These are phyloP conservation scores for Trichocladium uniseriatum DNA, from an alignment of 495 filamentous ascomycete species.

Conservation along the genomic window DNA sequence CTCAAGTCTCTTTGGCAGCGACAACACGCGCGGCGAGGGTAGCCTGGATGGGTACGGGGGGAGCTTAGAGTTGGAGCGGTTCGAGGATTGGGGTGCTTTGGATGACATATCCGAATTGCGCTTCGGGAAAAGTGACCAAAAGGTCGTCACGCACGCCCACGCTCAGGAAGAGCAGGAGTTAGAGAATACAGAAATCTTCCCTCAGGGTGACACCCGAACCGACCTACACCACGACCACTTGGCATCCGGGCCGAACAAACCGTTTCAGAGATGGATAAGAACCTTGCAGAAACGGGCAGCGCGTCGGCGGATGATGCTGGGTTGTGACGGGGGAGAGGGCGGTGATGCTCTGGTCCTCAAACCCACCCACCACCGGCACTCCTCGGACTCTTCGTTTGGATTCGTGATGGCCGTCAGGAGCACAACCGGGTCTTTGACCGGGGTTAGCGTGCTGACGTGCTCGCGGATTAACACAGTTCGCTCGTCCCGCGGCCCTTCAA, in stretches of 20 bases:
- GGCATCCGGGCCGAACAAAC: conserved; percentile 20
- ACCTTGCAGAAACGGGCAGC: conserved; percentile 42
- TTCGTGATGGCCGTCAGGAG: conserved; percentile 71
- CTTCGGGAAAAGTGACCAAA: conserved; percentile 14
- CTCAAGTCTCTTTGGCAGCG: neutral
- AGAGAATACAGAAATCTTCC: conserved; percentile 20
- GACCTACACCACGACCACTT: conserved; percentile 11
- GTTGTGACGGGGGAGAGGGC: conserved; percentile 6
- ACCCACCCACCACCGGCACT: conserved; percentile 46
- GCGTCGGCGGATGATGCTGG: conserved; percentile 29
- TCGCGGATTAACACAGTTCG: conserved; percentile 46
- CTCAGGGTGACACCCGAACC: conserved; percentile 8
- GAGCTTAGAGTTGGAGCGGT: conserved; percentile 12
- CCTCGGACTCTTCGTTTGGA: conserved; percentile 59
- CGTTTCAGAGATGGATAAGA: conserved; percentile 51
- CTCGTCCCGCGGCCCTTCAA: conserved; percentile 46
- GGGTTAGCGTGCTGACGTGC: conserved; percentile 52
- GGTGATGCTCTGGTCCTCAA: conserved; percentile 29
- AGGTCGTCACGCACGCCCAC: neutral
- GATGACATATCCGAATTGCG: conserved; percentile 35
- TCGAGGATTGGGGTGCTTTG: conserved; percentile 30
- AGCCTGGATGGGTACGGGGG: conserved; percentile 1
- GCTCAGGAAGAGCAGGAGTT: conserved; percentile 16
- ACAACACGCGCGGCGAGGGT: neutral
- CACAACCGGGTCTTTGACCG: conserved; percentile 61